These are phyloP conservation scores for Neospora caninum DNA, from an alignment of 169 alveolate species.

Conservation along the genomic window DNA sequence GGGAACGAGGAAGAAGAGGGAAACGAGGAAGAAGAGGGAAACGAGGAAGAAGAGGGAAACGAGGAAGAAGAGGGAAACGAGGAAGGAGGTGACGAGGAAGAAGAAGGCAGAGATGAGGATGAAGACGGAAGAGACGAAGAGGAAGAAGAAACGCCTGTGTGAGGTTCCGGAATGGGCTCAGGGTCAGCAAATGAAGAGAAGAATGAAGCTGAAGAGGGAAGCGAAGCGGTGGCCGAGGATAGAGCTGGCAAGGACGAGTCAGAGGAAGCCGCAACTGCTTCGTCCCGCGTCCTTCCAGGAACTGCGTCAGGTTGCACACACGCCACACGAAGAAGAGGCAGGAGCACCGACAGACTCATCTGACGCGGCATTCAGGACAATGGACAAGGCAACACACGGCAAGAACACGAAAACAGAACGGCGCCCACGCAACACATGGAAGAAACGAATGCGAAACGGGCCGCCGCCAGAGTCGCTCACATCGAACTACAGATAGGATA, in stretches of 20 bases:
- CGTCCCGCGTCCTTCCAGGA: slow-evolving; percentile 33
- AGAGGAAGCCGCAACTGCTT: background rate
- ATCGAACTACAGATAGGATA: too few relatives aligned
- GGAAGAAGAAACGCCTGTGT: background rate
- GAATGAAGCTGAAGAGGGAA: background rate
- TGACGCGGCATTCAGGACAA: too few relatives aligned
- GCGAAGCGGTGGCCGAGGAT: background rate
- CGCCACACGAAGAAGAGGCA: background rate
- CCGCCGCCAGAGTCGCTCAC: too few relatives aligned
- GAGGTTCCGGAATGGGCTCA: background rate
- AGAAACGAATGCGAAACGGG: too few relatives aligned
- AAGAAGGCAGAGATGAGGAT: background rate
- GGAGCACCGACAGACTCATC: too few relatives aligned
- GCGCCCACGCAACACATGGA: too few relatives aligned
- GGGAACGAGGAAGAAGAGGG: background rate
- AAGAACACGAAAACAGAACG: too few relatives aligned
- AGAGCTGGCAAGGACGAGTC: slow-evolving; percentile 26
- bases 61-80: background rate
- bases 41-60: background rate
- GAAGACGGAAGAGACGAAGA: background rate
- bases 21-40: background rate
- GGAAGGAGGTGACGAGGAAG: background rate
- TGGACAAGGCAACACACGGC: too few relatives aligned
- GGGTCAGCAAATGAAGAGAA: background rate
- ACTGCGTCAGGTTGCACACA: background rate